Base-by-base conservation (phyloP, 345 rosid genomes). In the Salix dunnii region DNA sequence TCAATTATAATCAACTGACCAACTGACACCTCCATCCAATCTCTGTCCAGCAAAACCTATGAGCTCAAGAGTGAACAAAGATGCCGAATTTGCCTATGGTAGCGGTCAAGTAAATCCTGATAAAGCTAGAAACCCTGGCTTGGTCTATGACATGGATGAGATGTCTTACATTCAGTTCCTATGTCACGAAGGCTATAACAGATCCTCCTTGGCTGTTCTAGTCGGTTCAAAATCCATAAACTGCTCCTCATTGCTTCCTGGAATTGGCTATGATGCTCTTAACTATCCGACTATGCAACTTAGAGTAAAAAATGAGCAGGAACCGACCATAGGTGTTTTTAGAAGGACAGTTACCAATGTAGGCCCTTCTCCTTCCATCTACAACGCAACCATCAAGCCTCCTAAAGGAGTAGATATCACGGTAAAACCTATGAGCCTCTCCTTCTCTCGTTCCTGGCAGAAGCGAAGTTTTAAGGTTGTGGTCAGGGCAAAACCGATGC, bases 231-330 rank as follows among this genome's bases (percentile, higher is more conserved):
- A 87, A 28, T 78, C 92, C 69, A 67, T 88, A 33, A 91, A 87
- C 74, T 94, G 98, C 77, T 88, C 97, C 40, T 84, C 92, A 1
- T 76, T 92, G 68, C 77, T 91, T 38, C 94, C 94, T 0, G 94
- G 92, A 62, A 61, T 87, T 21, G 94, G 97, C 43, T 86, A 85
- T 20, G 98, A 91, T 78, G 88, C 94, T 23, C 83, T 94, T 10
- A 94, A 94, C 84, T 94, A 94, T 80, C 97, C 97, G 48, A 87
- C 97, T 0, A 87, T 94, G 82, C 98, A 94, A 25, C 87, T 94
- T 3, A 77, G 78, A 35, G 36, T 86, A 75, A 77, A 70, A 76
- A 69, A 72, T 1, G 80, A 76, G 49, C 53, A 78, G 67, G 40
- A 76, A 17, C 82, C 83, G 13, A 90, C 87, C 0, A 3, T 80